Base-by-base conservation (phyloP, 2,329 filamentous ascomycete species). In the Ophioceras dolichostomum region DNA sequence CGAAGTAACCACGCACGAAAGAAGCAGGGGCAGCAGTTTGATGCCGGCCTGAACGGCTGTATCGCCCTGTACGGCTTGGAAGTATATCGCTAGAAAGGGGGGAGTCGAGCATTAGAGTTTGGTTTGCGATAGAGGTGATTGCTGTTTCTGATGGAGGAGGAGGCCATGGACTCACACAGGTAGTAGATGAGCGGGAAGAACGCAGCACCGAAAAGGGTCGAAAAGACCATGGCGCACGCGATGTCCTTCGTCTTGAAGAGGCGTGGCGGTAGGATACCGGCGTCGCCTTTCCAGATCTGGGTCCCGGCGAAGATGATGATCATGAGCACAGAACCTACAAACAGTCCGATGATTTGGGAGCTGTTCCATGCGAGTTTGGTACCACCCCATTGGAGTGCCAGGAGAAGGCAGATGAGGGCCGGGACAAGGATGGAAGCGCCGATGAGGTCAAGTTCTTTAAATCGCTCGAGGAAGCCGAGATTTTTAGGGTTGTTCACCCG, bases 361-460 rank as follows among this genome's bases (percentile, higher is more conserved):
- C 58, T 61, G 39, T 50, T 57, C 72, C 71, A 77, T 4, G 70
- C 36, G 38, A 68, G 66, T 18, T 63, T 50, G 28, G 62, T 56
- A 8, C 73, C 73, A 10, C 70, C 73, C 65, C 68, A 76, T 45
- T 76, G 65, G 26, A 76, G 56, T 7, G 69, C 71, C 4, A 77
- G 58, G 9, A 76, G 54, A 10, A 75, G 56, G 45, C 63, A 68
- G 42, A 74, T 50, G 32, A 74, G 59, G 28, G 64, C 61, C 1
- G 70, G 67, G 20, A 73, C 59, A 46, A 74, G 62, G 40, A 71
- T 53, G n/a, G 51, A 50, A 2, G 64, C 62, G 20, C 72, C 70
- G 9, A 60, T 31, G 9, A 70, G 50, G 46, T 76, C 72, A 32
- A 75, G 55, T 42, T 64, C 59, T 33, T 57, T 49, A 21, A 73